These are phyloP conservation scores for Leishmania lainsoni DNA, from an alignment of 208 protist species.

Conservation along the genomic window DNA sequence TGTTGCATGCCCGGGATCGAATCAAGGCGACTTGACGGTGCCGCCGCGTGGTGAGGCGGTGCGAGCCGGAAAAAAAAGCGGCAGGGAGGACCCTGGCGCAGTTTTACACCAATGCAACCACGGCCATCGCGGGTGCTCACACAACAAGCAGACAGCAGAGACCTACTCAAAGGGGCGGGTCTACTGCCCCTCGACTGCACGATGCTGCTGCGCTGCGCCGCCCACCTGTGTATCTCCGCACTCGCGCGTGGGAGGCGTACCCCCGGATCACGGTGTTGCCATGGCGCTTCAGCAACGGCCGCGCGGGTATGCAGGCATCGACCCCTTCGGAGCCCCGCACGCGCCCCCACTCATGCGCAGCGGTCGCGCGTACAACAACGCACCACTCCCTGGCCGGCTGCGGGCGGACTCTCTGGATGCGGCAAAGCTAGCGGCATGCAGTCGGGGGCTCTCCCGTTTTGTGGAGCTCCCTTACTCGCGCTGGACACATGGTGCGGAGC, in stretches of 20 bases:
- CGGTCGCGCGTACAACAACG: not conserved
- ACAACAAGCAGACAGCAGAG: not conserved
- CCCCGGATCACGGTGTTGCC: not conserved
- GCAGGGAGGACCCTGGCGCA: not conserved
- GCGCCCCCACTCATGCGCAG: not conserved
- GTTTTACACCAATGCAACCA: not conserved
- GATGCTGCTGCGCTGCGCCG: not conserved
- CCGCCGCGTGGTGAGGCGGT: not conserved
- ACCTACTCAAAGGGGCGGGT: not conserved
- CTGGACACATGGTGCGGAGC: not conserved
- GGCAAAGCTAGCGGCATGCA: not conserved
- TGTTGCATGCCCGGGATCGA: not conserved
- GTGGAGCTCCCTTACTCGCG: not conserved
- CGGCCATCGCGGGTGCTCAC: not conserved
- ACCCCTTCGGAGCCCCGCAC: not conserved
- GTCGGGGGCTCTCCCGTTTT: not conserved
- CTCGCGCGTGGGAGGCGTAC: not conserved
- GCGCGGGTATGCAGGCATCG: not conserved
- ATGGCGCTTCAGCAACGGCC: not conserved
- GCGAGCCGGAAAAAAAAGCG: not conserved
- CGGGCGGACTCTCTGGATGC: too few species aligned
- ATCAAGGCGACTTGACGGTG: not conserved
- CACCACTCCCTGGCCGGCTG: not conserved
- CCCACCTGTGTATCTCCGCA: not conserved
- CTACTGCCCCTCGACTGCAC: not conserved